Conservation (phyloP, 139 green algal species). For the Chlamydomonas sp. region DNA sequence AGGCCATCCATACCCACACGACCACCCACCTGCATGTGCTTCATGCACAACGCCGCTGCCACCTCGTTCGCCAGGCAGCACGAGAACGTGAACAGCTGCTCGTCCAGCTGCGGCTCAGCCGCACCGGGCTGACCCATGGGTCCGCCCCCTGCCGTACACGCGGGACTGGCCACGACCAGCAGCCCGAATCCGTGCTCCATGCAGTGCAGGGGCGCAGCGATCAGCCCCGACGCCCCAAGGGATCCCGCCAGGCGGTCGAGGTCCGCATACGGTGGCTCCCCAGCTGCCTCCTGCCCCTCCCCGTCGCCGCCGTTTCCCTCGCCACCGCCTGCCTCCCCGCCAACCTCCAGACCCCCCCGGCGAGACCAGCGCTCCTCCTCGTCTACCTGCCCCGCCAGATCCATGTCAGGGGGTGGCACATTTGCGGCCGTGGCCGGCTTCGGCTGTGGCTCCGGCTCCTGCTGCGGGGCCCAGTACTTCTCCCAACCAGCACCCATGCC, state of each 20-base stretch:
- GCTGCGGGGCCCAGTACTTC: too few species aligned
- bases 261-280: neutral
- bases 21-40: constrained; percentile 25
- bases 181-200: constrained; percentile 27
- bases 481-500: too few species aligned
- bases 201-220: constrained; percentile 16
- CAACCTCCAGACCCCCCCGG: neutral
- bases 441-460: too few species aligned
- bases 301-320: neutral
- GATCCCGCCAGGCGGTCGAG: neutral
- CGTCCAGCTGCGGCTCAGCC: constrained; percentile 23
- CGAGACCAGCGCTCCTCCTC: too few species aligned
- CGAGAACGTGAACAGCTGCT: constrained; percentile 20
- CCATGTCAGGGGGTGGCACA: too few species aligned
- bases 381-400: too few species aligned
- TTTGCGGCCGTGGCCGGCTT: too few species aligned
- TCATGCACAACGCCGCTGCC: constrained; percentile 19
- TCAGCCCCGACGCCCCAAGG: neutral
- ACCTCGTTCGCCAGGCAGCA: constrained; percentile 35
- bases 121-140: neutral
- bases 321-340: neutral
- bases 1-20: too few species aligned
- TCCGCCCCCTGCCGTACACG: too few species aligned
- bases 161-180: constrained; percentile 17
- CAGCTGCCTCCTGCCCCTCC: neutral